phyloP scores from a whole-genome alignment of 1,139 yeast species.

The Blastobotrys proliferans region DNA sequence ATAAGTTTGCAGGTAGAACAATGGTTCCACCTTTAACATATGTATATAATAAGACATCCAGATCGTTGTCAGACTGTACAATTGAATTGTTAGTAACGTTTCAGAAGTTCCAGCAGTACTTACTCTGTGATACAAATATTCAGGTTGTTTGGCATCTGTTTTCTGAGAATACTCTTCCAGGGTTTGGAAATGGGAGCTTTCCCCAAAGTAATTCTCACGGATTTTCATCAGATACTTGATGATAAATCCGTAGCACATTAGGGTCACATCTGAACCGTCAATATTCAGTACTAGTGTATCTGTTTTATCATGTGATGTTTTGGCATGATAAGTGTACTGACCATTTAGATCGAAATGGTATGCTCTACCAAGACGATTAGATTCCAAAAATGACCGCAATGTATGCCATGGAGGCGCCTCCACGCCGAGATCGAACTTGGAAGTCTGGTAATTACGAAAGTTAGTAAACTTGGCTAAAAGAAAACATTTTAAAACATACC shows the following conservation, averaged over 20 bases:
- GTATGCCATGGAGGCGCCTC: constrained; percentile 95
- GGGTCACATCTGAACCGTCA: constrained; percentile 59
- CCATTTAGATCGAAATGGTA: constrained; percentile 60
- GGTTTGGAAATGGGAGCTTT: constrained; percentile 74
- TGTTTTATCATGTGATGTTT: constrained; percentile 59
- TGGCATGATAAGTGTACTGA: constrained; percentile 56
- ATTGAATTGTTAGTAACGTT: constrained; percentile 22
- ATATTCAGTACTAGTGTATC: constrained; percentile 67
- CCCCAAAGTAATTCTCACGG: constrained; percentile 88
- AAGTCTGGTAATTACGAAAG: constrained; percentile 38
- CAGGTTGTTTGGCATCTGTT: constrained; percentile 6
- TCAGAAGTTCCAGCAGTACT: constrained; percentile 11
- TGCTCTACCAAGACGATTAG: constrained; percentile 62
- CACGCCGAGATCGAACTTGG: constrained; percentile 56
- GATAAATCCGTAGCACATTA: constrained; percentile 75
- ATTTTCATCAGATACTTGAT: constrained; percentile 72
- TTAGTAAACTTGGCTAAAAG: background rate
- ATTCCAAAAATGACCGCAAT: constrained; percentile 60
- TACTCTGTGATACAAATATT: constrained; percentile 19
- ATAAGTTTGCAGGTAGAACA: constrained; percentile 68
- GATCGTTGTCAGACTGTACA: constrained; percentile 60
- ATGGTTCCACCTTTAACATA: constrained; percentile 66
- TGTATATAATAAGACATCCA: constrained; percentile 70
- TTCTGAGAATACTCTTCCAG: constrained; percentile 60
- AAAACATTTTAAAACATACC: constrained; percentile 15